Evolutionary conservation across 2,329 filamentous ascomycete genomes (phyloP).

Genomic region (Colletotrichum paranaense): DNA sequence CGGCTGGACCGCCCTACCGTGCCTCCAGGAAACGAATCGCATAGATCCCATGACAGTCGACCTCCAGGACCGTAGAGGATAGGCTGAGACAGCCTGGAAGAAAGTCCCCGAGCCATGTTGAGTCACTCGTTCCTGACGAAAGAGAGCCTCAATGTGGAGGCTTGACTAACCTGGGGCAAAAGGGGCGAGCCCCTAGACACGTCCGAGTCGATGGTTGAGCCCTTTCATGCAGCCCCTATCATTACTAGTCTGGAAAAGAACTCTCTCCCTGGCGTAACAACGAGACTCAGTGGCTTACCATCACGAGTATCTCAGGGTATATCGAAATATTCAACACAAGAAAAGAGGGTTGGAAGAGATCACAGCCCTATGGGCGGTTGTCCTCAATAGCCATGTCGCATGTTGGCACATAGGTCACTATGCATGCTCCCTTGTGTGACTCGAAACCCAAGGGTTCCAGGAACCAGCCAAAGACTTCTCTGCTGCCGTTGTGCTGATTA

Average conservation of each 20-base stretch:
- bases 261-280: background rate
- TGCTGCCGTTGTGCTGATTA: conserved; percentile 1
- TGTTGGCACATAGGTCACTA: conserved; percentile 29
- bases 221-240: background rate
- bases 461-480: background rate
- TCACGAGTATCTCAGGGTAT: background rate
- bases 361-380: background rate
- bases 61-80: conserved; percentile 8
- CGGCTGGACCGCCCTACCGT: background rate
- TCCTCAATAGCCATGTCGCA: conserved; percentile 27
- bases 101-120: background rate
- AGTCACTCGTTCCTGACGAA: background rate
- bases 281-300: background rate
- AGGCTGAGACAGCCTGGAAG: background rate
- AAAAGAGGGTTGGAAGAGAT: background rate
- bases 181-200: background rate
- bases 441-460: background rate
- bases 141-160: background rate
- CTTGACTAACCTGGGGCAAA: conserved; percentile 13
- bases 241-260: background rate
- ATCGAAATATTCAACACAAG: background rate
- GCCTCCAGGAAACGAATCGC: conserved; percentile 10
- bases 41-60: conserved; percentile 18
- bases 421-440: conserved; percentile 21
- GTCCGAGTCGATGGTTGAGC: background rate